Evolutionary conservation across 1,284 basidiomycete genomes (phyloP).

Genomic region (Moniliophthora roreri): DNA sequence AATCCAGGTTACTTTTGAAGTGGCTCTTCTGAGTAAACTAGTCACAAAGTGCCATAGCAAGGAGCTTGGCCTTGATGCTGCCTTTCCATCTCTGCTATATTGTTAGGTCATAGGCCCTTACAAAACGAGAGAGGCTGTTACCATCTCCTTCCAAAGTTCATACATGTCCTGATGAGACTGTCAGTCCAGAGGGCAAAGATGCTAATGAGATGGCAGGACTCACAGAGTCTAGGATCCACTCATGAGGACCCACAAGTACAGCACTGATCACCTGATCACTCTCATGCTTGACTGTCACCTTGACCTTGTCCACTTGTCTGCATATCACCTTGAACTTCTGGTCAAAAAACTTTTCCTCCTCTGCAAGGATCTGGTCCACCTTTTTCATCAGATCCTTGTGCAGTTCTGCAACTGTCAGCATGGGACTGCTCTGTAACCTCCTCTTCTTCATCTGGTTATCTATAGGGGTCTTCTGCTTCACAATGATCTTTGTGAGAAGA

Average conservation of each 20-base stretch:
- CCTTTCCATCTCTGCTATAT: slow-evolving; percentile 22
- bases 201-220: not conserved
- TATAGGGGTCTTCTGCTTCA: not conserved
- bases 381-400: slow-evolving; percentile 3
- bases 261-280: slow-evolving; percentile 8
- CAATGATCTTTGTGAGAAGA: slow-evolving; percentile 2
- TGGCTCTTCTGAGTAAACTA: slow-evolving; percentile 23
- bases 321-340: slow-evolving; percentile 2
- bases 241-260: slow-evolving; percentile 7
- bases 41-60: slow-evolving; percentile 27
- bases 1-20: no score
- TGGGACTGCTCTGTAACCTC: not conserved
- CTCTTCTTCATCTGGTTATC: not conserved
- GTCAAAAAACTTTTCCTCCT: slow-evolving; percentile 4
- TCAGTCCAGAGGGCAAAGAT: not conserved
- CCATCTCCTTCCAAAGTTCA: slow-evolving; percentile 15
- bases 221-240: slow-evolving; percentile 8
- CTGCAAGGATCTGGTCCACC: not conserved
- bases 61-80: slow-evolving; percentile 27
- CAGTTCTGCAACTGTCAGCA: not conserved
- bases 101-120: not conserved
- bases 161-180: not conserved
- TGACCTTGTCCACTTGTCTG: slow-evolving; percentile 1
- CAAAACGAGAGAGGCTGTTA: slow-evolving; percentile 12
- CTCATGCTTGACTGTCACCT: not conserved